Evolutionary conservation across 2,329 filamentous ascomycete species (phyloP), one percentile per base, ranked within the genome.

Genomic region (Epichloe bromicola): DNA sequence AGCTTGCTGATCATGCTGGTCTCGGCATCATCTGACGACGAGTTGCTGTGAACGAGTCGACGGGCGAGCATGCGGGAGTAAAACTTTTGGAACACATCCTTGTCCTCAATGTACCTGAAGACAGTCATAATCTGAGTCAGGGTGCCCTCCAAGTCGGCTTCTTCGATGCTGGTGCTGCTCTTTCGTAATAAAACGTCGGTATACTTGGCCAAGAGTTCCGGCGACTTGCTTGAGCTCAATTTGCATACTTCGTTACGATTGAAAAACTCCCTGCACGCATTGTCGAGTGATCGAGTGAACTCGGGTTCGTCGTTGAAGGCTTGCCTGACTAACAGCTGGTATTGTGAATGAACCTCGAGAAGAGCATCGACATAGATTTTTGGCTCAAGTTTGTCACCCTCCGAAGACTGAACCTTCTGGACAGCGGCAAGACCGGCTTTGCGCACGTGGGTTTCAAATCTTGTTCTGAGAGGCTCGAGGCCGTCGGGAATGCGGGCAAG

Each of bases 61-160:
- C 95, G 88, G 47, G 93, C 93, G 60, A 98, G 74, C 84, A 95
- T 95, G 56, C 90, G 86, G 2, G 91, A 95, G 71, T 98, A 98
- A 70, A 96, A 98, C 68, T 97, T 98, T 68, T 97, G 93, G 78
- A 98, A 98, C 5, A 98, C 94, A 63, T 98, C 93, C 75, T 98
- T 98, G 70, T 98, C 94, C 66, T 98, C 93, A 56, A 98, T 97
- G 69, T 98, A 98, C 73, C 97, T 97, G 80, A 98, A 98, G 51
- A 98, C 88, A 1, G 91, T 96, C 93, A 98, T 98, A 61, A 98
- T 93, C 66, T 96, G 88, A 19, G 81, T 82, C 33, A 97, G 74
- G 34, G 88, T 85, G 58, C 85, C 84, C 70, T 98, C 93, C 60
- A 97, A 78, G 63, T 98, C 91, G 34, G 87, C 85, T 64, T 98